Conservation (phyloP, 345 rosid genomes). For the Noccaea caerulescens region DNA sequence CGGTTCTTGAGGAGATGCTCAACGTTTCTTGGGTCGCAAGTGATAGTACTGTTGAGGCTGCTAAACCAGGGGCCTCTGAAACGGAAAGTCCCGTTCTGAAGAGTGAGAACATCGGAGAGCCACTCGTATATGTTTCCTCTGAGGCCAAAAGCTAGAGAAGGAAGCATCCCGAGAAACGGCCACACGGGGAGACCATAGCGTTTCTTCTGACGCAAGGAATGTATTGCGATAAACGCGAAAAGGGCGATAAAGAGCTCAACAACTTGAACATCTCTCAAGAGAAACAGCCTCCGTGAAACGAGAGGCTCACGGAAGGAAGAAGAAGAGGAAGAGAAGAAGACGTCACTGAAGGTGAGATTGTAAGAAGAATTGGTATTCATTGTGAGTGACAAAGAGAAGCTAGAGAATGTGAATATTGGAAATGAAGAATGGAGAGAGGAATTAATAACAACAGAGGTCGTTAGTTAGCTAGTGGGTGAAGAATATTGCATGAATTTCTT, state of each 20-base stretch:
- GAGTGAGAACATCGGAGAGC: slow-evolving; percentile 62
- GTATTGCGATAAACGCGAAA: slow-evolving; percentile 51
- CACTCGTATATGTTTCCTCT: slow-evolving; percentile 68
- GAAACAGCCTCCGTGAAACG: slow-evolving; percentile 52
- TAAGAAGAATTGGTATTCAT: slow-evolving; percentile 50
- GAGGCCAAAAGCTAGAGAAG: slow-evolving; percentile 59
- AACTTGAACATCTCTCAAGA: slow-evolving; percentile 60
- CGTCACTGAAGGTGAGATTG: slow-evolving; percentile 60
- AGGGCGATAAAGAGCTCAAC: slow-evolving; percentile 70
- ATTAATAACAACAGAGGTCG: slow-evolving; percentile 32
- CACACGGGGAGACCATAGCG: slow-evolving; percentile 72
- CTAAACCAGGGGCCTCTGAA: slow-evolving; percentile 88
- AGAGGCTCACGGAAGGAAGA: slow-evolving; percentile 55
- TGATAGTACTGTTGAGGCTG: slow-evolving; percentile 71
- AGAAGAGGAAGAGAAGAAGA: slow-evolving; percentile 57
- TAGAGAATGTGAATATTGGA: slow-evolving; percentile 32
- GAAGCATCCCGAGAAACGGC: slow-evolving; percentile 96
- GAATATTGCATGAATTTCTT: slow-evolving; percentile 42
- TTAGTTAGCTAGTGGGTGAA: slow-evolving; percentile 45
- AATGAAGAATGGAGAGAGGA: slow-evolving; percentile 29
- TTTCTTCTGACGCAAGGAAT: slow-evolving; percentile 69
- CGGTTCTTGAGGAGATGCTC: slow-evolving; percentile 89
- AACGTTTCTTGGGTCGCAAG: slow-evolving; percentile 83
- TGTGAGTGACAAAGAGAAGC: slow-evolving; percentile 25
- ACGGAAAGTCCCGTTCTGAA: slow-evolving; percentile 70